phyloP scores from a whole-genome alignment of 2,329 filamentous ascomycete species.

The Ophiocordyceps camponoti-leonardi region DNA sequence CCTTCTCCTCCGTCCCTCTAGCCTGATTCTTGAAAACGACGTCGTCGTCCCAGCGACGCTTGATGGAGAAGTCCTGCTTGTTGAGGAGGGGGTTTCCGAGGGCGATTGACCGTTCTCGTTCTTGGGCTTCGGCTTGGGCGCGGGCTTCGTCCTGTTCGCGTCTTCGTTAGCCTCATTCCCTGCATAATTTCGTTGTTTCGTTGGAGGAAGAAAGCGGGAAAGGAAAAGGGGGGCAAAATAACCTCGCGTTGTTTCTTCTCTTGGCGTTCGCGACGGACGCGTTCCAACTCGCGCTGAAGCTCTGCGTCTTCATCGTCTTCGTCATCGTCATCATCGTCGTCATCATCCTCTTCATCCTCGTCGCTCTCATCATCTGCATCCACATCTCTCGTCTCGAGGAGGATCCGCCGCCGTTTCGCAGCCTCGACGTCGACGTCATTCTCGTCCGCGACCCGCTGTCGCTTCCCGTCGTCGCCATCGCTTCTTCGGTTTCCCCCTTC shows the following conservation, averaged over 20 bases:
- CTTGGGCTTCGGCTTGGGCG: constrained; percentile 65
- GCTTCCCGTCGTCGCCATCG: constrained; percentile 30
- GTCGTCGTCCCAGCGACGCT: constrained; percentile 92
- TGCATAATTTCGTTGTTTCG: no score
- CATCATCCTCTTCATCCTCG: constrained; percentile 43
- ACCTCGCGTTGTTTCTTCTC: constrained; percentile 23
- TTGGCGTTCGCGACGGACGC: constrained; percentile 65
- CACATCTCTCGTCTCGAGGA: constrained; percentile 48
- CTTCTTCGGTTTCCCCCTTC: constrained; percentile 24
- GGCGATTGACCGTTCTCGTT: constrained; percentile 75
- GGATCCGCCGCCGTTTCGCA: not conserved
- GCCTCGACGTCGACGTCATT: constrained; percentile 32
- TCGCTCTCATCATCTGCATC: constrained; percentile 61
- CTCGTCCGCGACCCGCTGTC: not conserved
- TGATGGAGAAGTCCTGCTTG: constrained; percentile 74
- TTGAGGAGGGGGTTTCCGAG: constrained; percentile 86
- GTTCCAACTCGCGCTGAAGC: constrained; percentile 81
- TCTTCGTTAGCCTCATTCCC: not conserved
- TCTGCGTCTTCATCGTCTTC: constrained; percentile 52
- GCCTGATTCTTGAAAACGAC: constrained; percentile 99
- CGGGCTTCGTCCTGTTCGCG: constrained; percentile 53
- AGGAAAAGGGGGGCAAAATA: not conserved
- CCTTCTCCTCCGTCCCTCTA: constrained; percentile 79
- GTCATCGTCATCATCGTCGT: constrained; percentile 37
- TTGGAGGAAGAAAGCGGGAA: no score